Evolutionary conservation across 768 basidiomycete species (phyloP), one percentile per base, ranked within the genome.

Genomic region (Dioszegia hungarica): DNA sequence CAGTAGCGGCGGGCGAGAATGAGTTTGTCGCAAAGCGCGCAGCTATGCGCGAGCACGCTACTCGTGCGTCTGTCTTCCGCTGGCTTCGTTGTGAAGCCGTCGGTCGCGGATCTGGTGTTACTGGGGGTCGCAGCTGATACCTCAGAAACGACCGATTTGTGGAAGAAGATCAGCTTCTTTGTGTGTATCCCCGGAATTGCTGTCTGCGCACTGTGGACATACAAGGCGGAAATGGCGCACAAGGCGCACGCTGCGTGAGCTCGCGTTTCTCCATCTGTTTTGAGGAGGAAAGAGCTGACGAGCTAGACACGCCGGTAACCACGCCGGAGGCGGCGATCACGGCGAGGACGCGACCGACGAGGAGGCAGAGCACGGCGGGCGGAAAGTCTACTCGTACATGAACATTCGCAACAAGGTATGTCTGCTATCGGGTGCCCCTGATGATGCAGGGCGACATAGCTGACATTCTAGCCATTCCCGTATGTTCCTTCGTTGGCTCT

Each of bases 311-410:
- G 49, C 49, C 34, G 49, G 49, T 17, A 51, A 51, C 24, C 19
- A 22, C 20, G 49, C 36, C 10, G 49, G 49, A 8, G 49, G 49
- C 34, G 49, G 49, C 27, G 49, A 24, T 9, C 49, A 51, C 49
- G 49, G 49, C 19, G 49, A 51, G 24, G 49, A 51, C 36, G 47
- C 47, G 3, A n/a, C 44, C 28, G 45, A 24, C 45, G 41, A 41
- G 72, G 70, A 48, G 70, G 70, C 43, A 10, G 49, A 51, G 25
- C 43, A 61, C 39, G 68, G 64, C 43, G 74, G 70, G 41, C 59
- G 74, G 54, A 60, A 64, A 43, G 67, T 72, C 20, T 75, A 75
- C 66, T 70, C 72, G 27, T 75, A 74, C 74, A 74, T 75, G 74
- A 75, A 75, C 67, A 68, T 72, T 61, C 62, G 72, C 43, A 70